A percentile compares a stretch with the other conserved stretches of the same genome.
Conservation (phyloP, 2,329 filamentous ascomycete species). For the Biscogniauxia sp. region DNA sequence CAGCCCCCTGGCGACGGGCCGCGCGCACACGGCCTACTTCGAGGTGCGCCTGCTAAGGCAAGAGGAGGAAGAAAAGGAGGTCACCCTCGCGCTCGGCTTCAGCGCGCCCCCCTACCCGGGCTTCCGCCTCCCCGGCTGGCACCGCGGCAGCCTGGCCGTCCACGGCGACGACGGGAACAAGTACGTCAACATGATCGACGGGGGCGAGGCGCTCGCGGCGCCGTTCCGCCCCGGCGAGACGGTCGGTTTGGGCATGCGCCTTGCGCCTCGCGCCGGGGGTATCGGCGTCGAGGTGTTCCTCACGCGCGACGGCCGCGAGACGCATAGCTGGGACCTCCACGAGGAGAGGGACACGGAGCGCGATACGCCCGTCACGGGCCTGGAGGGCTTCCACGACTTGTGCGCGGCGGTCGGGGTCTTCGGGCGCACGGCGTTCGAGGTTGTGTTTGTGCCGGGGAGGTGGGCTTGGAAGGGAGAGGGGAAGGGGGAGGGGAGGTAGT, state of each 20-base stretch:
- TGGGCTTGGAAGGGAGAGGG: slow-evolving; percentile 52
- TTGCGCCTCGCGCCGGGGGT: slow-evolving; percentile 23
- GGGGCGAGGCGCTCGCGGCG: slow-evolving; percentile 65
- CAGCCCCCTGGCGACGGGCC: slow-evolving; percentile 47
- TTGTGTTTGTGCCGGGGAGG: slow-evolving; percentile 56
- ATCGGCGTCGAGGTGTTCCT: slow-evolving; percentile 64
- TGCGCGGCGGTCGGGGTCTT: slow-evolving; percentile 70
- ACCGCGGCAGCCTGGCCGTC: slow-evolving; percentile 71
- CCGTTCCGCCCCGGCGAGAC: slow-evolving; percentile 65
- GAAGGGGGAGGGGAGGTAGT: neutral
- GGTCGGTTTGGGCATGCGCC: slow-evolving; percentile 66
- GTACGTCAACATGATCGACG: slow-evolving; percentile 73
- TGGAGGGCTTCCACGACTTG: slow-evolving; percentile 71
- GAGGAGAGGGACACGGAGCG: slow-evolving; percentile 67
- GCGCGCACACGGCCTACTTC: slow-evolving; percentile 63
- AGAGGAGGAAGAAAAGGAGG: slow-evolving; percentile 38
- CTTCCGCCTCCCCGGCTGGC: slow-evolving; percentile 79
- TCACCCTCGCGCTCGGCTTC: slow-evolving; percentile 65
- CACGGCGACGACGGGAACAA: slow-evolving; percentile 77
- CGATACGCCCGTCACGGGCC: slow-evolving; percentile 61
- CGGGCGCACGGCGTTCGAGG: slow-evolving; percentile 65
- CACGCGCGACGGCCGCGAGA: slow-evolving; percentile 61
- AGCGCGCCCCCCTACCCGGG: slow-evolving; percentile 71
- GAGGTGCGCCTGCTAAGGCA: slow-evolving; percentile 59
- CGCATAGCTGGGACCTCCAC: slow-evolving; percentile 68